phyloP scores from a whole-genome alignment of 257 asterid species.

The Petunia secreta region DNA sequence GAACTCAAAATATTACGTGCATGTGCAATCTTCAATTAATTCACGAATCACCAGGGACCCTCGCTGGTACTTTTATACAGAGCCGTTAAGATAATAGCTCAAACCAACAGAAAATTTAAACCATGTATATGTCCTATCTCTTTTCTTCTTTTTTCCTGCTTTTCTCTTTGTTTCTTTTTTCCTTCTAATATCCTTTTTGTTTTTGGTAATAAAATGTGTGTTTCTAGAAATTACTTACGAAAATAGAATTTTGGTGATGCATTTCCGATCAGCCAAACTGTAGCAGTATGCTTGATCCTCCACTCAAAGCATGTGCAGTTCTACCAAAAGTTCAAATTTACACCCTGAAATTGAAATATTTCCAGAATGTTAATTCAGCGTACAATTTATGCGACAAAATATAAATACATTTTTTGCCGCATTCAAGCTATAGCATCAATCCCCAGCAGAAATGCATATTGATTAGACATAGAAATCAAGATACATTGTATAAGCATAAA shows the following conservation, averaged over 20 bases:
- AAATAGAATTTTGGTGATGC: conserved; percentile 20
- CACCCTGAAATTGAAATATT: conserved; percentile 15
- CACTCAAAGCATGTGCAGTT: conserved; percentile 19
- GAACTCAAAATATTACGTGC: neutral
- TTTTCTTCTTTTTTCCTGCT: neutral
- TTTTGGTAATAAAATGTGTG: conserved; percentile 2
- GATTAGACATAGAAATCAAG: neutral
- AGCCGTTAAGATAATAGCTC: conserved; percentile 1
- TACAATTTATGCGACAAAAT: neutral
- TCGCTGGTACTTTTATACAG: conserved; percentile 8
- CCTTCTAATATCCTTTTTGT: neutral
- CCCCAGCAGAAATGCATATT: neutral
- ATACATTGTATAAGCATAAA: neutral
- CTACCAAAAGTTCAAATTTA: neutral
- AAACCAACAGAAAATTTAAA: conserved; percentile 18
- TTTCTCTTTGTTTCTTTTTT: neutral
- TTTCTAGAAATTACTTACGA: neutral
- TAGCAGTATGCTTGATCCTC: neutral
- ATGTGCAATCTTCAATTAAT: conserved; percentile 1
- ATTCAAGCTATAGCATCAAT: neutral
- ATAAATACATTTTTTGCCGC: neutral
- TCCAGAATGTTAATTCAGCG: neutral
- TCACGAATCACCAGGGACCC: neutral
- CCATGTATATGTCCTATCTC: neutral
- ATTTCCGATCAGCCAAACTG: neutral